Base-by-base conservation (phyloP, 257 asterid genomes). In the Lantana camara region DNA sequence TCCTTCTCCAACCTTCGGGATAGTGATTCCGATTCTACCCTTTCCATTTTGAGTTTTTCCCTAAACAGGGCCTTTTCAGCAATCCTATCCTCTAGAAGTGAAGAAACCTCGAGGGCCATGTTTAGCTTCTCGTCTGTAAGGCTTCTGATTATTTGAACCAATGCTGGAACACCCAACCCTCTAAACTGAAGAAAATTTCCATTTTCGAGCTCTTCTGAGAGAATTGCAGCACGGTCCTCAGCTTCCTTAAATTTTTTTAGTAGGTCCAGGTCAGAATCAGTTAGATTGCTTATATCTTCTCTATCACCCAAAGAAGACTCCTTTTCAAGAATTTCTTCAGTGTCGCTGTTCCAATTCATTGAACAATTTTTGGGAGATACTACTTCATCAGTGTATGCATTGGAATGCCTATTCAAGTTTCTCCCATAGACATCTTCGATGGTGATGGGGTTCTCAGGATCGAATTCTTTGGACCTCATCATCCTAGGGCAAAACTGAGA, bases 371-470 rank as follows among this genome's bases (percentile, higher is more conserved):
- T 74, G 9, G 53, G 79, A 38, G 87, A 74, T 66, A 61, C 71
- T 35, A 10, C 40, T 54, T 75, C 79, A 68, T 79, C 90, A 49
- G 79, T 64, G 72, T 68, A 80, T 68, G 79, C 87, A 77, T 67
- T 71, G 23, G 94, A 73, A 53, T 79, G 63, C 76, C 77, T 76
- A 48, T 76, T 77, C 65, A 71, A 50, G 75, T 73, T 78, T 76
- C 82, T 73, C 45, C 80, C 76, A 68, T 86, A 85, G 59, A 94
- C 80, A 72, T 91, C 99, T 70, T 90, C 95, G 46, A 95, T 82
- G 63, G 98, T 95, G 72, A 94, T 86, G 20, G 99, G 99, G 71
- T 73, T 65, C 54, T 85, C 87, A 12, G 74, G 66, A 54, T 77
- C 89, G 51, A 59, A 63, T 65, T 86, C 91, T 73, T 80, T 76